Percentiles rank a stretch among this genome's conserved stretches.
phyloP scores from a whole-genome alignment of 1,284 basidiomycete genomes.

The Ganoderma boninense region DNA sequence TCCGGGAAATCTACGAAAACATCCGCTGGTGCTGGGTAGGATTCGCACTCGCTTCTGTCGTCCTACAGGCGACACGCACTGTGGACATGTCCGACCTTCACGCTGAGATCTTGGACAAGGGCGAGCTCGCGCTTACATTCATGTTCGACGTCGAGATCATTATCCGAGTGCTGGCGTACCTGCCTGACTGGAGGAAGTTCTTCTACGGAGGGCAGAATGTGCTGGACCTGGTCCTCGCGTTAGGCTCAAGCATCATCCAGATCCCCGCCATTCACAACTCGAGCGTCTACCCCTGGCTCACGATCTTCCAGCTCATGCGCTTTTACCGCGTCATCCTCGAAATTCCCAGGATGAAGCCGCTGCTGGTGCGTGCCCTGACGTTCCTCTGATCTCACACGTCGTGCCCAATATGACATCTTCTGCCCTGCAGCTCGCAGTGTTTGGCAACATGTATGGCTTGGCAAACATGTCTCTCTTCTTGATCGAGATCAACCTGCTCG shows the following conservation, averaged over 20 bases:
- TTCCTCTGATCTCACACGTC: conserved; percentile 8
- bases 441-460: conserved; percentile 93
- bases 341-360: conserved; percentile 85
- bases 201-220: conserved; percentile 76
- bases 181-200: conserved; percentile 89
- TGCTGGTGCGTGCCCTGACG: conserved; percentile 63
- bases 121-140: conserved; percentile 85
- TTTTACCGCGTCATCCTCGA: conserved; percentile 96
- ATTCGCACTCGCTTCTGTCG: conserved; percentile 77
- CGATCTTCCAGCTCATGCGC: conserved; percentile 86
- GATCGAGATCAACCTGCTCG: conserved; percentile 88
- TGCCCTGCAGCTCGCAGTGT: conserved; percentile 75
- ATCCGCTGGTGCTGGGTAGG: conserved; percentile 83
- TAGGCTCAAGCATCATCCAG: conserved; percentile 85
- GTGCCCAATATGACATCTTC: conserved; percentile 8
- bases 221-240: conserved; percentile 85
- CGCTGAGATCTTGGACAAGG: conserved; percentile 60
- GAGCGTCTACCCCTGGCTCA: conserved; percentile 88
- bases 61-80: conserved; percentile 81
- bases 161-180: conserved; percentile 74
- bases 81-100: conserved; percentile 60
- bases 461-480: conserved; percentile 96
- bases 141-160: conserved; percentile 92
- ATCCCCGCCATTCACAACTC: conserved; percentile 81
- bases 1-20: conserved; percentile 65